Evolutionary conservation across 2,329 filamentous ascomycete genomes (phyloP).

Genomic region (Cercospora berteroae): DNA sequence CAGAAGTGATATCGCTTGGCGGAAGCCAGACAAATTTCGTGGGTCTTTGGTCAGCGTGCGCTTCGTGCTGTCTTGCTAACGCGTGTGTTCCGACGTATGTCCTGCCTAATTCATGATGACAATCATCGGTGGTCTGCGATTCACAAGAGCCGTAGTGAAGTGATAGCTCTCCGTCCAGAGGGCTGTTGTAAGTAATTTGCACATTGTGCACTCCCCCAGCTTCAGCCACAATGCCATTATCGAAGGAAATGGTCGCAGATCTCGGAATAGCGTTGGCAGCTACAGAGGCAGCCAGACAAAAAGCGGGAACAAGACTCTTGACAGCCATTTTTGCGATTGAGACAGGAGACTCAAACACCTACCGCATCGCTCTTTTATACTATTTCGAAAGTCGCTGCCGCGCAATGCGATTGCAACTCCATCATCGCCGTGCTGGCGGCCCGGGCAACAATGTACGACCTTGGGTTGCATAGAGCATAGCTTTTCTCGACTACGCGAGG

Average conservation of each 20-base stretch:
- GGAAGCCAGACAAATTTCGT: slow-evolving; percentile 51
- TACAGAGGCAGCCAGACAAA: slow-evolving; percentile 20
- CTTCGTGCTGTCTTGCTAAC: slow-evolving; percentile 30
- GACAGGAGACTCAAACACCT: background rate
- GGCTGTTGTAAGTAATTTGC: slow-evolving; percentile 45
- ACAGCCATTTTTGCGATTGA: slow-evolving; percentile 18
- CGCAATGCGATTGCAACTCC: background rate
- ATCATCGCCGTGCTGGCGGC: background rate
- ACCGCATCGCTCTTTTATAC: background rate
- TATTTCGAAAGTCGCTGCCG: background rate
- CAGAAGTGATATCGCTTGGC: slow-evolving; percentile 40
- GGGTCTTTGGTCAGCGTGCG: slow-evolving; percentile 38
- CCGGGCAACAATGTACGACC: background rate
- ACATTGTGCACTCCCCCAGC: slow-evolving; percentile 49
- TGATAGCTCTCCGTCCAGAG: slow-evolving; percentile 46
- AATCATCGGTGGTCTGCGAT: slow-evolving; percentile 36
- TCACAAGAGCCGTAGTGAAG: slow-evolving; percentile 49
- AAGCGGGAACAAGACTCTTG: slow-evolving; percentile 13
- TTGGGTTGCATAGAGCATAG: background rate
- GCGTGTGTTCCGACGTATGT: slow-evolving; percentile 41
- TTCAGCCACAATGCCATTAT: slow-evolving; percentile 31
- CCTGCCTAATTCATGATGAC: slow-evolving; percentile 47
- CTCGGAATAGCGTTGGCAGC: slow-evolving; percentile 18
- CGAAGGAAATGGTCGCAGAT: slow-evolving; percentile 27
- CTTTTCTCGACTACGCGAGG: background rate